These are phyloP conservation scores for Beta corolliflora DNA, from an alignment of 179 eudicot genomes.

Conservation along the genomic window DNA sequence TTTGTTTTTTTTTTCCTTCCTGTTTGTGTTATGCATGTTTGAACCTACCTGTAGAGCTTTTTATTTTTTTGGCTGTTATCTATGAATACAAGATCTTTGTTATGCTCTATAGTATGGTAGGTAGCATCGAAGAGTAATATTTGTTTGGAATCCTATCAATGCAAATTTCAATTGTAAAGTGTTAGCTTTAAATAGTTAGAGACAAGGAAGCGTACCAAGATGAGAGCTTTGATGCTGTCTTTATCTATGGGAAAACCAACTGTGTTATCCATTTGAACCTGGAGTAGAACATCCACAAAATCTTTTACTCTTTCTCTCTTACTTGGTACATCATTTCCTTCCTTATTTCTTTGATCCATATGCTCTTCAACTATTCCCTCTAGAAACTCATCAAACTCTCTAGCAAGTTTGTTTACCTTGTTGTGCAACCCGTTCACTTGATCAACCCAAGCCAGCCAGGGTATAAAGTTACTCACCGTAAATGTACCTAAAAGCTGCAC, in stretches of 20 bases:
- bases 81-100: background rate
- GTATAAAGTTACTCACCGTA: conserved; percentile 45
- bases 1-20: background rate
- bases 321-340: conserved; percentile 3
- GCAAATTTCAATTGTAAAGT: background rate
- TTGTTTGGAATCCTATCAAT: background rate
- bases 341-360: conserved; percentile 6
- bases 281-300: conserved; percentile 38
- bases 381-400: conserved; percentile 41
- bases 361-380: conserved; percentile 37
- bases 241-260: conserved; percentile 29
- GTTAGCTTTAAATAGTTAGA: background rate
- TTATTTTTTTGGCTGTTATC: background rate
- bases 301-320: conserved; percentile 19
- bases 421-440: conserved; percentile 35
- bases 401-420: conserved; percentile 35
- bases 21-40: background rate
- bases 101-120: background rate
- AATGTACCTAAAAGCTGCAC: conserved; percentile 43
- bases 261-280: conserved; percentile 33
- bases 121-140: background rate
- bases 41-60: no score
- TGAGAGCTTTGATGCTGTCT: conserved; percentile 40
- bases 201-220: conserved; percentile 31
- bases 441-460: conserved; percentile 47